Percentiles rank a stretch among this genome's conserved stretches.
Conservation (phyloP, 2,329 filamentous ascomycete genomes). For the Arthrobotrys iridis region DNA sequence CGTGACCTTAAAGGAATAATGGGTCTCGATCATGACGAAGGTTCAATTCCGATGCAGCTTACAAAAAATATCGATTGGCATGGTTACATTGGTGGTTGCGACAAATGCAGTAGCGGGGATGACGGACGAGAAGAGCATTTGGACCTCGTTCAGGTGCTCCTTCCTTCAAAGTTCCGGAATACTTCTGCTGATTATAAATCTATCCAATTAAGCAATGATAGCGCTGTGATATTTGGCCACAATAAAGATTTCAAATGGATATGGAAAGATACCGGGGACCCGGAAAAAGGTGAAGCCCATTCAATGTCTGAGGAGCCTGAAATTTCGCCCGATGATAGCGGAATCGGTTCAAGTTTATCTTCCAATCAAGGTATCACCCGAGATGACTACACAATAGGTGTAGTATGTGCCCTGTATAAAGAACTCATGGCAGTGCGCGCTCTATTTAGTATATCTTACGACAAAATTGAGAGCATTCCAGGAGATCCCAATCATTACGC, state of each 20-base stretch:
- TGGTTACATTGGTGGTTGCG: slow-evolving; percentile 37
- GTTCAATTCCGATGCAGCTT: slow-evolving; percentile 51
- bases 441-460: too few species aligned
- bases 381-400: slow-evolving; percentile 11
- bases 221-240: slow-evolving; percentile 22
- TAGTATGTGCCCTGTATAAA: slow-evolving; percentile 16
- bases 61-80: slow-evolving; percentile 56
- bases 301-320: neutral
- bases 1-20: slow-evolving; percentile 59
- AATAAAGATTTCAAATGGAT: neutral
- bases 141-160: slow-evolving; percentile 4
- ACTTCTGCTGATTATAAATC: neutral
- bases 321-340: neutral
- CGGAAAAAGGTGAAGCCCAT: neutral
- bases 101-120: slow-evolving; percentile 50
- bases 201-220: neutral
- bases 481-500: slow-evolving; percentile 37
- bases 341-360: slow-evolving; percentile 4
- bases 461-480: too few species aligned
- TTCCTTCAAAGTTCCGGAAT: neutral
- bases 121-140: too few species aligned
- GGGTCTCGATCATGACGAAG: slow-evolving; percentile 55
- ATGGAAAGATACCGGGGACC: neutral
- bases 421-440: slow-evolving; percentile 20
- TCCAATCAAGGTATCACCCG: neutral